Conservation (phyloP, 352 stramenopile species). For the Phytophthora agathidicida region DNA sequence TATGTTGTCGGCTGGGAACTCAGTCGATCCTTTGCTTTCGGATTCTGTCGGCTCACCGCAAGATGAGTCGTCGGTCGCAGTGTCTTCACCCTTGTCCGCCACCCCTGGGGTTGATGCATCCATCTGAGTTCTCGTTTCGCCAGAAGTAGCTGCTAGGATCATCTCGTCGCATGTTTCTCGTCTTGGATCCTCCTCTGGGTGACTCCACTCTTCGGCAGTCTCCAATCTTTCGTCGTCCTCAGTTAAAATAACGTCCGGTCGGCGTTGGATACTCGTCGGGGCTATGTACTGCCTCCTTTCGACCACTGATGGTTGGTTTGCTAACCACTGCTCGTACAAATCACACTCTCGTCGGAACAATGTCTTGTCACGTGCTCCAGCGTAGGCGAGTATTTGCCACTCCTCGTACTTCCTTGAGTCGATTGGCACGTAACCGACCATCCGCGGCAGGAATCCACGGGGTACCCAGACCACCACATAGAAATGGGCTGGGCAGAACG, state of each 20-base stretch:
- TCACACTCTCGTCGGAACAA: not conserved
- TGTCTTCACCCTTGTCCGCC: too few relatives aligned
- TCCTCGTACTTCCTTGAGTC: not conserved
- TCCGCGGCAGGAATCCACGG: not conserved
- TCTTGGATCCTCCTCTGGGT: too few relatives aligned
- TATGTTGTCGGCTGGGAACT: too few relatives aligned
- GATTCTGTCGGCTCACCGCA: too few relatives aligned
- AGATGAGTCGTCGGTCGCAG: too few relatives aligned
- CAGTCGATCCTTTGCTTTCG: too few relatives aligned
- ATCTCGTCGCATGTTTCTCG: too few relatives aligned
- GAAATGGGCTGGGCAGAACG: not conserved
- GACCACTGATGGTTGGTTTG: conserved; percentile 1
- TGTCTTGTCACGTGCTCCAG: not conserved
- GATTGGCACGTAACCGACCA: not conserved
- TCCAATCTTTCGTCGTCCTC: too few relatives aligned
- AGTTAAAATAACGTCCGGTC: not conserved
- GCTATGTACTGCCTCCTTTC: not conserved
- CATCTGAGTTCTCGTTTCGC: too few relatives aligned
- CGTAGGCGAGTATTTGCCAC: conserved; percentile 5
- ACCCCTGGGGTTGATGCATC: too few relatives aligned
- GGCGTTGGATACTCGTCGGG: not conserved
- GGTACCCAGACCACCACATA: conserved; percentile 2
- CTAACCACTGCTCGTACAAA: conserved; percentile 1
- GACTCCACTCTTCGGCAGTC: too few relatives aligned
- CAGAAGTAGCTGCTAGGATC: too few relatives aligned